Evolutionary conservation across 495 filamentous ascomycete species (phyloP).

Genomic region (Penicillium tannophilum): DNA sequence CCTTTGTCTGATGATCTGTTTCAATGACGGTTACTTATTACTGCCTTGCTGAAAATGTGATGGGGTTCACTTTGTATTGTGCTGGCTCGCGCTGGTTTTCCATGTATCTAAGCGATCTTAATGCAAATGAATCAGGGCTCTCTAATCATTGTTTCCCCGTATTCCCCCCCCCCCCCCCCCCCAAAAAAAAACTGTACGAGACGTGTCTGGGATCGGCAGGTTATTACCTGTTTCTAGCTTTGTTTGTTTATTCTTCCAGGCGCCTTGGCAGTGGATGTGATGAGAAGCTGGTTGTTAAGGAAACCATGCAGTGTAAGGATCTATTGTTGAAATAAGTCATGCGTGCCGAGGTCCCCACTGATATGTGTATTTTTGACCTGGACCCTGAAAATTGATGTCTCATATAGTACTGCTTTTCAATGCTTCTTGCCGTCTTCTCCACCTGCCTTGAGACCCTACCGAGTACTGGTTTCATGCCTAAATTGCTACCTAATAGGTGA

Average conservation of each 20-base stretch:
- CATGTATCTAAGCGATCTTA: conserved; percentile 21
- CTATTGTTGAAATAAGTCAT: not conserved
- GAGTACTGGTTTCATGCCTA: too few relatives aligned
- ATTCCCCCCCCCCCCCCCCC: too few relatives aligned
- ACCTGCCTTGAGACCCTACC: too few relatives aligned
- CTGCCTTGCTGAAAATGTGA: conserved; percentile 23
- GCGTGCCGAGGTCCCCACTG: not conserved
- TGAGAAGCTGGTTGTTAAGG: not conserved
- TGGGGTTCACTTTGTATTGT: conserved; percentile 13
- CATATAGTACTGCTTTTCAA: too few relatives aligned
- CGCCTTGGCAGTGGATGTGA: conserved; percentile 1
- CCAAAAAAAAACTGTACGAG: too few relatives aligned
- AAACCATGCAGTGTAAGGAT: not conserved
- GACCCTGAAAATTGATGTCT: too few relatives aligned
- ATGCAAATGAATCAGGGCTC: conserved; percentile 12
- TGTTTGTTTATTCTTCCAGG: not conserved
- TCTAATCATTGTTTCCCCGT: not conserved
- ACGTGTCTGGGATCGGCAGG: not conserved
- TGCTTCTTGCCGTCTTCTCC: too few relatives aligned
- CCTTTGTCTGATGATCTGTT: conserved; percentile 32
- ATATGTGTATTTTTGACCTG: not conserved
- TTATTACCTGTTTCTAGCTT: not conserved
- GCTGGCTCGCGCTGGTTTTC: not conserved
- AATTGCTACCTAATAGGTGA: too few relatives aligned
- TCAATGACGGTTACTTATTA: conserved; percentile 23